Percentiles rank a stretch among this genome's conserved stretches.
phyloP scores from a whole-genome alignment of 129 eudicot genomes.

The Saussurea involucrata region DNA sequence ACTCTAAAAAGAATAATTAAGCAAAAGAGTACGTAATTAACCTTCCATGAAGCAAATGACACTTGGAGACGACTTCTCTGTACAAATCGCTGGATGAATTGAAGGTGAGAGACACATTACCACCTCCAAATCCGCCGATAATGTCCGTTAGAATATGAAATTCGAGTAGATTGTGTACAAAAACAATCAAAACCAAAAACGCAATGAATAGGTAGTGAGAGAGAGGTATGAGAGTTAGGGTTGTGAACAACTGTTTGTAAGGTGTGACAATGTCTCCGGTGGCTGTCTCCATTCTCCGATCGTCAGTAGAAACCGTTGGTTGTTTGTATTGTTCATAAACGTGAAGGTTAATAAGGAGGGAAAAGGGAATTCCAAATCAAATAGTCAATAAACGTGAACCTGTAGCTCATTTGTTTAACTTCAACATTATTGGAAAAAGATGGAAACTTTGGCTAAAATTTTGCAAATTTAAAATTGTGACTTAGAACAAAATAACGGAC shows the following conservation, averaged over 20 bases:
- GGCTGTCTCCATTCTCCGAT: conserved; percentile 10
- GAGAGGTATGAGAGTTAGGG: conserved; percentile 55
- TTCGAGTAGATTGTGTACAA: conserved; percentile 68
- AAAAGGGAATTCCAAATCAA: not conserved
- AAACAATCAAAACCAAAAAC: conserved; percentile 20
- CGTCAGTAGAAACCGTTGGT: not conserved
- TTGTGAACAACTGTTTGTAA: conserved; percentile 43
- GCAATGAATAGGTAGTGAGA: conserved; percentile 56
- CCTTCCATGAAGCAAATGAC: conserved; percentile 83
- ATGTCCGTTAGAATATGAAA: conserved; percentile 61
- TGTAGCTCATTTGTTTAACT: conserved; percentile 5
- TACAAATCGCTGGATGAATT: conserved; percentile 54
- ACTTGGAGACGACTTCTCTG: conserved; percentile 70
- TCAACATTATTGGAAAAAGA: too few species aligned
- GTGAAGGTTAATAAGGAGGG: not conserved
- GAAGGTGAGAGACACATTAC: conserved; percentile 50
- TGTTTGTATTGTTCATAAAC: too few species aligned
- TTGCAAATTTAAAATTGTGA: too few species aligned
- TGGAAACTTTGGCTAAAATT: too few species aligned
- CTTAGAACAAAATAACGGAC: too few species aligned
- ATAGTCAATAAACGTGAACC: conserved; percentile 10
- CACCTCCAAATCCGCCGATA: conserved; percentile 64
- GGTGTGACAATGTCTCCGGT: conserved; percentile 38
- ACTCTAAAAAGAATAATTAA: not conserved
- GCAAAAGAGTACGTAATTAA: conserved; percentile 10